A percentile compares a stretch with the other conserved stretches of the same genome.
These are phyloP conservation scores for Psilocybe cubensis DNA, from an alignment of 768 basidiomycete species.

Conservation along the genomic window DNA sequence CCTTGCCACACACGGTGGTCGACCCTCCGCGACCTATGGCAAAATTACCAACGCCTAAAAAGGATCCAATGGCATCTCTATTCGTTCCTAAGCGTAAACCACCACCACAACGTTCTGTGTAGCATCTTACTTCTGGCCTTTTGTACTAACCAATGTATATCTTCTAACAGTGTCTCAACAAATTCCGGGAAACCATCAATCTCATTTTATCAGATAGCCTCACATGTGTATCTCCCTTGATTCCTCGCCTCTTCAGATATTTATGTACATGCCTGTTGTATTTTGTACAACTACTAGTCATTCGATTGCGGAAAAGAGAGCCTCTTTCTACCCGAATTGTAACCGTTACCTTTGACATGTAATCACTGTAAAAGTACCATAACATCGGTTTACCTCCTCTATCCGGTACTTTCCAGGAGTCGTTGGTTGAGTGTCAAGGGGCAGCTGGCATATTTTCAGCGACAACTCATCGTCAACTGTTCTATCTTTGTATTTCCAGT, in stretches of 20 bases:
- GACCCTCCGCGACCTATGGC: slow-evolving; percentile 19
- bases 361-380: slow-evolving; percentile 18
- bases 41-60: slow-evolving; percentile 51
- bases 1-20: not conserved
- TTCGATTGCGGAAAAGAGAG: slow-evolving; percentile 14
- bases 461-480: not conserved
- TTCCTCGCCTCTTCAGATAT: slow-evolving; percentile 3
- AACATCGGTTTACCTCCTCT: slow-evolving; percentile 17
- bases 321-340: slow-evolving; percentile 16
- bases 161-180: not conserved
- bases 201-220: slow-evolving; percentile 24
- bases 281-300: slow-evolving; percentile 13
- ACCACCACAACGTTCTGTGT: slow-evolving; percentile 54
- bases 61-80: slow-evolving; percentile 60
- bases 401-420: slow-evolving; percentile 1
- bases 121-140: slow-evolving; percentile 9
- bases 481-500: not conserved
- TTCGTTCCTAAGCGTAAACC: slow-evolving; percentile 82
- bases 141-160: slow-evolving; percentile 5
- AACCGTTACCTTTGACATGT: slow-evolving; percentile 14
- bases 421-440: not conserved
- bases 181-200: not conserved
- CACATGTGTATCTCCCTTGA: not conserved
- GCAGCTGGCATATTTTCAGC: slow-evolving; percentile 1
- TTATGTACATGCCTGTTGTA: slow-evolving; percentile 4